Evolutionary conservation across 805 yeast genomes (phyloP).

Genomic region (Maudiozyma bulderi): DNA sequence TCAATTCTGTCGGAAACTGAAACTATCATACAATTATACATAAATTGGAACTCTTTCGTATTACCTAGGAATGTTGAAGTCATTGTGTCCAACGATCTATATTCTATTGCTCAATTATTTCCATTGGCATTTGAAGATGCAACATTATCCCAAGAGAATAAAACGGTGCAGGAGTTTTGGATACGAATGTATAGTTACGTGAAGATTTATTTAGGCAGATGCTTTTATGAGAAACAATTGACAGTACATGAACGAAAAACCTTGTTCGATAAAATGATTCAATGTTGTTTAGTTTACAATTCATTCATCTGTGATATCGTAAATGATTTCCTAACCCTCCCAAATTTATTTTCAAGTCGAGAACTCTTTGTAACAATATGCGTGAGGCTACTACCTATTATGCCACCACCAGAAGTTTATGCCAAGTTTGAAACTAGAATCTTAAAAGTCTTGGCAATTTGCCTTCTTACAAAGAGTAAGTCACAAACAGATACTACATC

Average conservation of each 20-base stretch:
- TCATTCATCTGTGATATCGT: conserved; percentile 3
- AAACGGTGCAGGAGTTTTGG: conserved; percentile 8
- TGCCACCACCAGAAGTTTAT: conserved; percentile 1
- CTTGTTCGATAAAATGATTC: conserved; percentile 4
- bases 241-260: background rate
- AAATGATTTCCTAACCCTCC: conserved; percentile 10
- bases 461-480: conserved; percentile 9
- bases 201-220: conserved; percentile 8
- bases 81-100: conserved; percentile 2
- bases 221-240: conserved; percentile 8
- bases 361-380: conserved; percentile 8
- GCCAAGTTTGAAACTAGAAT: conserved; percentile 5
- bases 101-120: conserved; percentile 6
- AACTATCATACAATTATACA: conserved; percentile 11
- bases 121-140: conserved; percentile 4
- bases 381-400: conserved; percentile 6
- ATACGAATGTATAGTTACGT: conserved; percentile 11
- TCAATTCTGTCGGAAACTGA: conserved; percentile 8
- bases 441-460: conserved; percentile 10
- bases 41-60: conserved; percentile 11
- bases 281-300: conserved; percentile 8
- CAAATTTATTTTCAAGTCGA: conserved; percentile 9
- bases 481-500: background rate
- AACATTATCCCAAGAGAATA: background rate
- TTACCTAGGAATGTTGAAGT: conserved; percentile 13